A percentile compares a stretch with the other conserved stretches of the same genome.
Conservation (phyloP, 2,329 filamentous ascomycete species). For the Teratosphaeria destructans region DNA sequence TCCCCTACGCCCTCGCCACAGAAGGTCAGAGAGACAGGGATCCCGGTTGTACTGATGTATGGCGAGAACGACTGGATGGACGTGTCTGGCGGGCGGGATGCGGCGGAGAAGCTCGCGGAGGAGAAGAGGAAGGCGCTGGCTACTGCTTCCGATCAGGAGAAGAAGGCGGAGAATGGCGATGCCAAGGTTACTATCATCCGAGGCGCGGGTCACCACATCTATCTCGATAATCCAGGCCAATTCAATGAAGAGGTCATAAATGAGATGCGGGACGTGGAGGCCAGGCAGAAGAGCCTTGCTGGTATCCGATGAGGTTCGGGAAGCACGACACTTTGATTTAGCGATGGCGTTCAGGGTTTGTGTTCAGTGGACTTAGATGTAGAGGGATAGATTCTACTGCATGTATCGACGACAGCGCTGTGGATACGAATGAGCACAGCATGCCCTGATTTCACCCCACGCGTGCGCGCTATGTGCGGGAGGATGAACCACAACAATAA, state of each 20-base stretch:
- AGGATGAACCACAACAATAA: background rate
- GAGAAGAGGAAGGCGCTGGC: constrained; percentile 51
- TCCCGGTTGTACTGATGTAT: constrained; percentile 88
- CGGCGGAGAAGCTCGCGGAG: constrained; percentile 66
- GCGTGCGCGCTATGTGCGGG: background rate
- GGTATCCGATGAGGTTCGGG: background rate
- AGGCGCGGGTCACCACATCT: constrained; percentile 61
- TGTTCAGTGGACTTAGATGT: background rate
- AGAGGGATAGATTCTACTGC: too few species aligned
- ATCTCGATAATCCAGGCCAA: constrained; percentile 59
- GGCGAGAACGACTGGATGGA: constrained; percentile 99
- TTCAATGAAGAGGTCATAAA: constrained; percentile 56
- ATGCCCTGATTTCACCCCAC: too few species aligned
- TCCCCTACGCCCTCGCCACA: constrained; percentile 6
- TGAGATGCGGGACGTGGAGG: constrained; percentile 56
- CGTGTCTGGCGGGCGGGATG: constrained; percentile 69
- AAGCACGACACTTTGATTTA: background rate
- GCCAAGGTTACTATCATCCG: constrained; percentile 73
- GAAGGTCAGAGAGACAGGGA: constrained; percentile 48
- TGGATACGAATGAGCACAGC: too few species aligned
- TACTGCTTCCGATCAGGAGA: constrained; percentile 55
- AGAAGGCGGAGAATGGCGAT: constrained; percentile 61
- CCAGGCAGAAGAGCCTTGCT: constrained; percentile 23
- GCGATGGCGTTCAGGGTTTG: background rate
- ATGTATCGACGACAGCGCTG: too few species aligned